Evolutionary conservation across 169 alveolate species (phyloP), one percentile per base, ranked within the genome.

Genomic region (Babesia ovis): DNA sequence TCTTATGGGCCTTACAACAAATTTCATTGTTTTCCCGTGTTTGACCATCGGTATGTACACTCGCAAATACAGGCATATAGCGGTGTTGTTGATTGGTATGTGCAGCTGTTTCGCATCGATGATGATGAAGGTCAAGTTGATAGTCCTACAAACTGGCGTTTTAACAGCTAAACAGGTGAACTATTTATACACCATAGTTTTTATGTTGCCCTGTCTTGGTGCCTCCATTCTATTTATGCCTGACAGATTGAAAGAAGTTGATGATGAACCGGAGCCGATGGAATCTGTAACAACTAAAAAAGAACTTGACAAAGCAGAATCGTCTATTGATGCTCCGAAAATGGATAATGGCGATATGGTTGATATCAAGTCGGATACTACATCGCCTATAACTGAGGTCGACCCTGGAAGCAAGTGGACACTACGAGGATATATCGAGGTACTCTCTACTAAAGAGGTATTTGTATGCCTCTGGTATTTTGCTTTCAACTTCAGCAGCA

Each of bases 1-100:
- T 14, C 5, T 79, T 27, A 23, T 70, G 34, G 87, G 87, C 0
- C 2, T 69, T 59, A 41, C 70, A 23, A 50, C 69, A 4, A 79
- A 79, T 35, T 69, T 67, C 34, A 58, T 66, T 9, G 46, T 79
- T 11, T 69, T 79, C 45, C 87, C 87, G 11, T 81, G 77, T 12
- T 41, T 79, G 18, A 79, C 87, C 31, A 69, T 79, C 5, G 87
- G 64, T 3, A 6, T 43, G 45, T 79, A 79, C 61, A 59, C 68
- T 0, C 31, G 51, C 58, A 51, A 39, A 53, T 68, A 42, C 50
- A 61, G 74, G 11, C 43, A 51, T 20, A 39, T 55, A 2, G 69
- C 62, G 8, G 35, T 71, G 46, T 39, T 79, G 34, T 29, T 39
- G 23, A 66, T 79, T 9, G 82, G 84, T 46, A 53, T 71, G 61